Conservation (phyloP, 306 rosid species). For the Quercus dentata region DNA sequence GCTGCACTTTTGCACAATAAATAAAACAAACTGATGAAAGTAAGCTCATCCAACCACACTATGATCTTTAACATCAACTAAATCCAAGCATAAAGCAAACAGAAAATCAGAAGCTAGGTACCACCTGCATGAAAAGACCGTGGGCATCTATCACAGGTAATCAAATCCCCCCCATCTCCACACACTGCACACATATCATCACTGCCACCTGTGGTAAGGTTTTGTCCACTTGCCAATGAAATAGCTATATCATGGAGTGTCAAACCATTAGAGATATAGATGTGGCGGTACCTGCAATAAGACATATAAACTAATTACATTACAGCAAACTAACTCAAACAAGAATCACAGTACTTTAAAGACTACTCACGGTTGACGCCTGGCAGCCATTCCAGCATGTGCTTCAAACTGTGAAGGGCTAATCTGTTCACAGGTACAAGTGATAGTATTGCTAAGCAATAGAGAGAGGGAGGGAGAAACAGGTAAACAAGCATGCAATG, state of each 20-base stretch:
- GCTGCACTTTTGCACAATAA: no score
- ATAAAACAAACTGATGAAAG: no score
- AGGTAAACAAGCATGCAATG: not conserved
- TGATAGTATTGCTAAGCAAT: conserved; percentile 1
- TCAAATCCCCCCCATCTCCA: conserved; percentile 87
- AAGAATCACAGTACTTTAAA: conserved; percentile 14
- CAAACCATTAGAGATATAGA: conserved; percentile 87
- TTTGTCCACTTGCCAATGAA: conserved; percentile 93
- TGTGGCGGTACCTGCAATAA: conserved; percentile 89
- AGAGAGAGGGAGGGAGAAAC: not conserved
- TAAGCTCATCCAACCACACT: no score
- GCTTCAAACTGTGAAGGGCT: conserved; percentile 99
- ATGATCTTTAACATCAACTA: not conserved
- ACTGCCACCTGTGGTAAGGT: conserved; percentile 82
- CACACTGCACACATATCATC: conserved; percentile 98
- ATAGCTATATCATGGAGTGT: conserved; percentile 97
- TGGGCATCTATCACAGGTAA: conserved; percentile 88
- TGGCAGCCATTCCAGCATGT: conserved; percentile 99
- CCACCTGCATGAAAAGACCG: conserved; percentile 92
- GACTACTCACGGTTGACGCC: conserved; percentile 98
- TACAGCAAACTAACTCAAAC: conserved; percentile 18
- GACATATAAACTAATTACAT: conserved; percentile 10
- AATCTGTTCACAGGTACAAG: conserved; percentile 50
- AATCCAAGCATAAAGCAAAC: not conserved
- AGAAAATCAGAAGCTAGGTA: conserved; percentile 1